Evolutionary conservation across 352 stramenopile genomes (phyloP).

Genomic region (Elongisporangium prolatum): DNA sequence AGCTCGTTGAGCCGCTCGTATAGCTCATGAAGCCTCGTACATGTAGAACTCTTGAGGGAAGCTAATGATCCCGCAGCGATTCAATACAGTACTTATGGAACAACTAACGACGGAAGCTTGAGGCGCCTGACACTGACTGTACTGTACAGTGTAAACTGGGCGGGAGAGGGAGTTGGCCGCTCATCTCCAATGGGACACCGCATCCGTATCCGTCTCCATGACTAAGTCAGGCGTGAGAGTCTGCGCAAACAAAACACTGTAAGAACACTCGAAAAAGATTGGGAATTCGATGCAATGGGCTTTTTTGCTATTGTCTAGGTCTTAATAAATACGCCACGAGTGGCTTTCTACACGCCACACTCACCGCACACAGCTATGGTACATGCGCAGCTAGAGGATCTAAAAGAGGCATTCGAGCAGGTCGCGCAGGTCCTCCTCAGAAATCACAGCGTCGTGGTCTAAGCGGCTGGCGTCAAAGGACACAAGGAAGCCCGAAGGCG

Average conservation of each 20-base stretch:
- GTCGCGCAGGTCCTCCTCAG: conserved; percentile 35
- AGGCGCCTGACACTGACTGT: too few species aligned
- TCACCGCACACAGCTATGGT: background rate
- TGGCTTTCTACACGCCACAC: background rate
- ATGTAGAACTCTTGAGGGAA: too few species aligned
- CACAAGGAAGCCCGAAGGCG: conserved; percentile 16
- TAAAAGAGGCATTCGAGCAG: conserved; percentile 43
- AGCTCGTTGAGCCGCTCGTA: too few species aligned
- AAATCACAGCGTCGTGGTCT: conserved; percentile 14
- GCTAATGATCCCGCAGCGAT: too few species aligned
- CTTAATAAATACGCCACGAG: background rate
- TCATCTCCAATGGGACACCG: background rate
- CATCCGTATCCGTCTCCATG: background rate
- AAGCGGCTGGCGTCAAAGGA: conserved; percentile 3
- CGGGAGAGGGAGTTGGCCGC: background rate
- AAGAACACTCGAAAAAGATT: too few species aligned
- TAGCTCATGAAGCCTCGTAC: too few species aligned
- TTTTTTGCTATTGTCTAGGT: background rate
- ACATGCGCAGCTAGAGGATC: background rate
- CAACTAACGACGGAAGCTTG: too few species aligned
- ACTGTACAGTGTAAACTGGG: background rate
- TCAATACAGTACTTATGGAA: too few species aligned
- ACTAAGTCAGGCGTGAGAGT: background rate
- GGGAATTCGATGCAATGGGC: background rate
- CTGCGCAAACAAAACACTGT: background rate